phyloP scores from a whole-genome alignment of 1,284 basidiomycete species.

The Ganoderma lingzhi region DNA sequence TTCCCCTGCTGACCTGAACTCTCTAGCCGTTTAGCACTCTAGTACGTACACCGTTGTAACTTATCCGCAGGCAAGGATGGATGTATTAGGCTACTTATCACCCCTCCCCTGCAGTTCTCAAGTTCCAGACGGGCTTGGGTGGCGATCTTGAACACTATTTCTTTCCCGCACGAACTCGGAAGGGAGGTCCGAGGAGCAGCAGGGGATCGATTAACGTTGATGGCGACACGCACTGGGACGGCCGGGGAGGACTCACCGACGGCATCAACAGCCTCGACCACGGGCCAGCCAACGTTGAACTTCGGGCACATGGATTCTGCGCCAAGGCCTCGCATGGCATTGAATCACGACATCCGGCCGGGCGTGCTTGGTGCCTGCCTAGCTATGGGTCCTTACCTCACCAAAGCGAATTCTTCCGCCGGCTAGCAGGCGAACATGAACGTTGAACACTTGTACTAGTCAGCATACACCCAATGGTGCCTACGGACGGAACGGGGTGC shows the following conservation, averaged over 20 bases:
- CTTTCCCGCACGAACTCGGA: too few relatives aligned
- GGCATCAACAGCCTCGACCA: not conserved
- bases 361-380: not conserved
- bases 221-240: not conserved
- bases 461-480: not conserved
- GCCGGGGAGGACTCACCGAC: not conserved
- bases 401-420: too few relatives aligned
- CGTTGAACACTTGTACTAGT: not conserved
- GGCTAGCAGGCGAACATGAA: not conserved
- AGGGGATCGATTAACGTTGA: too few relatives aligned
- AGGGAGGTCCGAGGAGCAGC: not conserved
- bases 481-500: not conserved
- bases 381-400: too few relatives aligned
- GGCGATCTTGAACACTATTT: too few relatives aligned
- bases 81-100: too few relatives aligned
- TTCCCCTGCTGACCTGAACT: not conserved
- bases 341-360: not conserved
- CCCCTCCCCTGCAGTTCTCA: too few relatives aligned
- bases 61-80: too few relatives aligned
- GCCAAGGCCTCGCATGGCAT: not conserved
- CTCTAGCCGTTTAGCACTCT: slow-evolving; percentile 64
- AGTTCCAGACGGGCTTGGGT: too few relatives aligned
- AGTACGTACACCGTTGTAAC: too few relatives aligned
- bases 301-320: not conserved
- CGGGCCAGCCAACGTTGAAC: not conserved